These are phyloP conservation scores for Lecanicillium sp. DNA, from an alignment of 2,329 filamentous ascomycete genomes.

Conservation along the genomic window DNA sequence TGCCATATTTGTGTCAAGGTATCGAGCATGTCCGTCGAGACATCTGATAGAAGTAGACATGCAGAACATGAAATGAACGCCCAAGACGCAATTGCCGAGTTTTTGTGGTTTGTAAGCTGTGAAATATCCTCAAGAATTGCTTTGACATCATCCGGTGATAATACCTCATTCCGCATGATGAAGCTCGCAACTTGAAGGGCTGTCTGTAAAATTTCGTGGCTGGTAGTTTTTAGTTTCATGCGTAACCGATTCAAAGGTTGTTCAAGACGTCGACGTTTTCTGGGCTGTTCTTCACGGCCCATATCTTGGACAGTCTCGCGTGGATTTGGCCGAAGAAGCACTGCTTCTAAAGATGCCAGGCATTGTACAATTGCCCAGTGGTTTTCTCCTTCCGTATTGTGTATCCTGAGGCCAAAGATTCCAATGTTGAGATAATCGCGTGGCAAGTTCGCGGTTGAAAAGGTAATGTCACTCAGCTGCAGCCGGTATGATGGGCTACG, in stretches of 20 bases:
- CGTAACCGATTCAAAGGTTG: conserved; percentile 37
- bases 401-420: conserved; percentile 46
- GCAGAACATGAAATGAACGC: conserved; percentile 71
- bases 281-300: conserved; percentile 35
- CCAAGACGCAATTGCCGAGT: conserved; percentile 63
- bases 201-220: conserved; percentile 37
- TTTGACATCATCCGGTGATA: conserved; percentile 43
- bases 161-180: conserved; percentile 37
- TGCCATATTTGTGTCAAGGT: conserved; percentile 73
- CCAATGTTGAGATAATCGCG: conserved; percentile 37
- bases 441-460: conserved; percentile 38
- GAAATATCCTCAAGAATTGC: conserved; percentile 52
- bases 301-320: conserved; percentile 11
- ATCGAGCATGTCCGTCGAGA: conserved; percentile 26
- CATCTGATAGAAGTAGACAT: conserved; percentile 22
- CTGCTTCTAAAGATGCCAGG: conserved; percentile 48
- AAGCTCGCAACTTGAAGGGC: conserved; percentile 53
- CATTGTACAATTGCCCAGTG: conserved; percentile 54
- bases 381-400: conserved; percentile 47
- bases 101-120: conserved; percentile 60
- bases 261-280: conserved; percentile 42
- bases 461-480: conserved; percentile 68
- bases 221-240: conserved; percentile 37
- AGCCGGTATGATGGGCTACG: conserved; percentile 64
- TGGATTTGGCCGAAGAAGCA: conserved; percentile 25